Base-by-base conservation (phyloP, 768 basidiomycete genomes). In the Amyloporia xantha region DNA sequence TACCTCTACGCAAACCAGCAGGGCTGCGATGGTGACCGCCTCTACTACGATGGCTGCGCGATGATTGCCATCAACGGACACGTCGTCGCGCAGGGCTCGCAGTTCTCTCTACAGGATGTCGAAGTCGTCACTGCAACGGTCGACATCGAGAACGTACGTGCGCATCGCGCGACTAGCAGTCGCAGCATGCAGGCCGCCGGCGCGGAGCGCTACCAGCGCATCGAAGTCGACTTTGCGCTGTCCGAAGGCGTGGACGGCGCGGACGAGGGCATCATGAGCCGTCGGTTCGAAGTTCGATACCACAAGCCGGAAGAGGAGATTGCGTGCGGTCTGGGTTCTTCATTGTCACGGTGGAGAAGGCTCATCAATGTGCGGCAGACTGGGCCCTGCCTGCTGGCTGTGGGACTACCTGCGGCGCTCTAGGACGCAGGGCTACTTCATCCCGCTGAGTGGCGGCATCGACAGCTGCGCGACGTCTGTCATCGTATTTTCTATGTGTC, bases 1-100 rank as follows among this genome's bases (percentile, higher is more conserved):
- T 99, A 99, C 67, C 77, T 99, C 5, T 99, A 99, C 59, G 91
- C 96, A 7, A 99, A 99, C 63, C 96, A 99, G 60, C 95, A 96
- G 72, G 96, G 96, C 4, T 99, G 96, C 61, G 96, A 99, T 59
- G 96, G 96, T 1, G 96, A 99, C 64, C 81, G 96, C 25, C 75
- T 98, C 0, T 99, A 98, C 72, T 99, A 97, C 63, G 96, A 99
- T 57, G 96, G 96, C 25, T 96, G 91, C 55, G 86, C 91, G 26
- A 81, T 98, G 78, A 97, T 99, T 58, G 93, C 91, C 7, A 78
- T 94, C 51, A 99, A 99, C 67, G 96, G 96, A 4, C 76, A 77
- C 24, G 78, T 98, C 48, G 73, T 98, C 17, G 93, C 96, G 1
- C 95, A 98, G 66, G 96, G 96, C 13, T 86, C 91, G 2, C 96